Base-by-base conservation (phyloP, 2,329 filamentous ascomycete species). In the Penicillium griseofulvum region DNA sequence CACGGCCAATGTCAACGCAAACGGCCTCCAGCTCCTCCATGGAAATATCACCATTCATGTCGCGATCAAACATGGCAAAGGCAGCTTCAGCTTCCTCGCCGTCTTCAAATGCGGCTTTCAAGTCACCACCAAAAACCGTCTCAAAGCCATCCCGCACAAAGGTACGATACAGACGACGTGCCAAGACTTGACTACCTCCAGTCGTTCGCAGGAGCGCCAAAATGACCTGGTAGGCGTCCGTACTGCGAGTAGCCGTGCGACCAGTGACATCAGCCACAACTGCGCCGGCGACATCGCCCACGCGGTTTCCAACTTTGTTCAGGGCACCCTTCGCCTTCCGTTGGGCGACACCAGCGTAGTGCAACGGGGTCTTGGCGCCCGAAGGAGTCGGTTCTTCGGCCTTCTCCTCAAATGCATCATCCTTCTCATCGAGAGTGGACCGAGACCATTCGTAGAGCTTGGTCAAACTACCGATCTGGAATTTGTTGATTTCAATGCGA, bases 21-120 rank as follows among this genome's bases (percentile, higher is more conserved):
- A 95, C 91, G 22, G 90, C 86, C 72, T 97, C 92, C 22, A 97
- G 83, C 71, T 97, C 93, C 67, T 96, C 91, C 84, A 96, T 91
- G 0, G 90, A 95, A 47, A 97, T 96, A 67, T 97, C 93, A 4
- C 92, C 93, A 61, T 97, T 97, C 78, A 97, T 85, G 66, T 97
- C 93, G 69, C 94, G 95, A 76, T 97, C 93, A 64, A 97, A 97
- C 80, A 97, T 92, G 64, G 81, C 80, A 67, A 97, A 97, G 0
- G 92, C 92, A 3, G 89, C 89, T 51, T 94, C 88, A 0, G 91
- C 90, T 69, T 97, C 93, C 14, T 97, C 92, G 17, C 87, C 82
- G 24, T 87, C 89, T 10, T 88, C 83, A 65, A 96, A 97, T 0
- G 90, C 91, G 11, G 82, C 78, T 58, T 86, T 87, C 51, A 97